phyloP scores from a whole-genome alignment of 192 early-diverging fungal genomes.

The Thamnidium elegans region DNA sequence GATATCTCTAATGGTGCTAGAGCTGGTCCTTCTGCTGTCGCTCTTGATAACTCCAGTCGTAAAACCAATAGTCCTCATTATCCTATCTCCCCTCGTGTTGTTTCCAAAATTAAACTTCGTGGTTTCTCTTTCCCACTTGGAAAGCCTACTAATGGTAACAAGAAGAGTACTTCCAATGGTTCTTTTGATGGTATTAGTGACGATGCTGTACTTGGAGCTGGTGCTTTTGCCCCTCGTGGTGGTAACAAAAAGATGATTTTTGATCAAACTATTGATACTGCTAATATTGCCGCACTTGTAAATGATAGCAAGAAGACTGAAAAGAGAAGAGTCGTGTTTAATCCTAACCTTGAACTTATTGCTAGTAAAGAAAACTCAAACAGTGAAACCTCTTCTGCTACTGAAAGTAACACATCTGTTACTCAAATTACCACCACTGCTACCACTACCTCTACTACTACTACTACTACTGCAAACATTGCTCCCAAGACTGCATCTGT shows the following conservation, averaged over 20 bases:
- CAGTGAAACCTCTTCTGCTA: neutral
- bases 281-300: constrained; percentile 20
- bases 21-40: constrained; percentile 34
- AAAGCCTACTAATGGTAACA: constrained; percentile 25
- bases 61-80: constrained; percentile 68
- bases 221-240: constrained; percentile 67
- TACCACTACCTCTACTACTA: neutral
- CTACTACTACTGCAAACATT: neutral
- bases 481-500: neutral
- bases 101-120: constrained; percentile 70
- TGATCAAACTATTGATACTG: constrained; percentile 38
- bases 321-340: constrained; percentile 16
- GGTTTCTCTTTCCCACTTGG: constrained; percentile 49
- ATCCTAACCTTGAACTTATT: constrained; percentile 17
- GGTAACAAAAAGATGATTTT: constrained; percentile 71
- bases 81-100: constrained; percentile 70
- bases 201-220: constrained; percentile 52
- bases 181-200: constrained; percentile 39
- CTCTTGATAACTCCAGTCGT: constrained; percentile 48
- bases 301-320: neutral
- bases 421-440: neutral
- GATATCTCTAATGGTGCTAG: constrained; percentile 8
- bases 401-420: neutral
- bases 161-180: constrained; percentile 14
- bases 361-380: neutral